Conservation (phyloP, 2,329 filamentous ascomycete species). For the Didymella arachidicola region DNA sequence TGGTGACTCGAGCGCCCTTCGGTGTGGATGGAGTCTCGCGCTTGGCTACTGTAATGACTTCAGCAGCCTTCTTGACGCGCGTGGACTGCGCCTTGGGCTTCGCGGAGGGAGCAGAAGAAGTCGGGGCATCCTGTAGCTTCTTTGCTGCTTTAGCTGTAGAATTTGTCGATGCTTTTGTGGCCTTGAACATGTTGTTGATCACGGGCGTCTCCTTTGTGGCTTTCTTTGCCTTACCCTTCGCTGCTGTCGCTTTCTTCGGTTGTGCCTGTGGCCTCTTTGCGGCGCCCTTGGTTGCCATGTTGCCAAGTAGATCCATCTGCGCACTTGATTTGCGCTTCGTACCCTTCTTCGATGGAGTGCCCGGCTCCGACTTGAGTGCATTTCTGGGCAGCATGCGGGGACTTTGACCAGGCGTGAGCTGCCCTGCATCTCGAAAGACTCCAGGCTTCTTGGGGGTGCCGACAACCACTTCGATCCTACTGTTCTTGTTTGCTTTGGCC, state of each 20-base stretch:
- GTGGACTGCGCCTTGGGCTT: slow-evolving; percentile 12
- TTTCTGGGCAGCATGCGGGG: slow-evolving; percentile 42
- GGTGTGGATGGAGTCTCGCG: slow-evolving; percentile 33
- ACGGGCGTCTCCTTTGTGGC: slow-evolving; percentile 28
- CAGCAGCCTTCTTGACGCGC: slow-evolving; percentile 24
- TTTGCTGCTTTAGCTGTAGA: slow-evolving; percentile 24
- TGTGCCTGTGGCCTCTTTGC: slow-evolving; percentile 36
- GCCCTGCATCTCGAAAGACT: slow-evolving; percentile 42
- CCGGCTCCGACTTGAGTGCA: slow-evolving; percentile 34
- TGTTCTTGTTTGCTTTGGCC: slow-evolving; percentile 40
- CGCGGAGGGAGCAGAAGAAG: neutral
- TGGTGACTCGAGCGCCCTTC: slow-evolving; percentile 30
- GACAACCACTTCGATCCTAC: slow-evolving; percentile 45
- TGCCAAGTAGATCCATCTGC: slow-evolving; percentile 34
- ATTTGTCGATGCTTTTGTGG: slow-evolving; percentile 36
- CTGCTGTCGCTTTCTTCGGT: slow-evolving; percentile 40
- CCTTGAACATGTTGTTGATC: slow-evolving; percentile 44
- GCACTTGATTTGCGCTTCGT: slow-evolving; percentile 43
- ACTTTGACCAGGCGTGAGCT: slow-evolving; percentile 48
- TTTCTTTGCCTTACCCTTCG: slow-evolving; percentile 41
- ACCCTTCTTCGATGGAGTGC: slow-evolving; percentile 45
- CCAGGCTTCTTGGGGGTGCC: slow-evolving; percentile 43
- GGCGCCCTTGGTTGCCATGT: slow-evolving; percentile 32
- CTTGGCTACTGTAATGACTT: slow-evolving; percentile 22
- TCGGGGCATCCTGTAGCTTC: slow-evolving; percentile 12